Conservation (phyloP, 1,284 basidiomycete genomes). For the Cutaneotrichosporon cutaneum region DNA sequence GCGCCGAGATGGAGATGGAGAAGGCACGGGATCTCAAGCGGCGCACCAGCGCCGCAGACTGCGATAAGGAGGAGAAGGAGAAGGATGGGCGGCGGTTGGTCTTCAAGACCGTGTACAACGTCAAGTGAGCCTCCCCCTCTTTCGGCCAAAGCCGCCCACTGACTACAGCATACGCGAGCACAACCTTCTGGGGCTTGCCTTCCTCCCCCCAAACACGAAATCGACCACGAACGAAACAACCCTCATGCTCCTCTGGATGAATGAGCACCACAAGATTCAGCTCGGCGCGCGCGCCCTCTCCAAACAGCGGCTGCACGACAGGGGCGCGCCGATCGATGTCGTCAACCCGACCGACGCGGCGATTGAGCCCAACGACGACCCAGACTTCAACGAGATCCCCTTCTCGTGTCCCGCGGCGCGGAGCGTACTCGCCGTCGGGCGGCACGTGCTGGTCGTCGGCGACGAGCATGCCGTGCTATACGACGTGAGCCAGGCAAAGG, state of each 20-base stretch:
- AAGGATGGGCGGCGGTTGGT: constrained; percentile 29
- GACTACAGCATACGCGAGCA: constrained; percentile 67
- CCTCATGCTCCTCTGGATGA: constrained; percentile 62
- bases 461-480: constrained; percentile 49
- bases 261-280: constrained; percentile 54
- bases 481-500: constrained; percentile 1
- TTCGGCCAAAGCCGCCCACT: no score
- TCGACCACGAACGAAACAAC: constrained; percentile 54
- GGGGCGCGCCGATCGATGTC: constrained; percentile 54
- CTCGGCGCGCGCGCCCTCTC: constrained; percentile 63
- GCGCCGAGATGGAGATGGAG: constrained; percentile 45
- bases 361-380: constrained; percentile 18
- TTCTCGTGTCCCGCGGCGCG: constrained; percentile 48
- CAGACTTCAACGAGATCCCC: constrained; percentile 46
- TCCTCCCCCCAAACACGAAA: no score
- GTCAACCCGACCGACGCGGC: constrained; percentile 54
- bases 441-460: constrained; percentile 40
- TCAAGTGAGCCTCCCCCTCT: constrained; percentile 44
- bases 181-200: constrained; percentile 68
- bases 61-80: constrained; percentile 11
- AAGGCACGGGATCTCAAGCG: constrained; percentile 39
- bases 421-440: constrained; percentile 34
- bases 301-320: constrained; percentile 58
- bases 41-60: constrained; percentile 20
- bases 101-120: constrained; percentile 46